These are phyloP conservation scores for Trametes meyenii DNA, from an alignment of 768 basidiomycete species.

Conservation along the genomic window DNA sequence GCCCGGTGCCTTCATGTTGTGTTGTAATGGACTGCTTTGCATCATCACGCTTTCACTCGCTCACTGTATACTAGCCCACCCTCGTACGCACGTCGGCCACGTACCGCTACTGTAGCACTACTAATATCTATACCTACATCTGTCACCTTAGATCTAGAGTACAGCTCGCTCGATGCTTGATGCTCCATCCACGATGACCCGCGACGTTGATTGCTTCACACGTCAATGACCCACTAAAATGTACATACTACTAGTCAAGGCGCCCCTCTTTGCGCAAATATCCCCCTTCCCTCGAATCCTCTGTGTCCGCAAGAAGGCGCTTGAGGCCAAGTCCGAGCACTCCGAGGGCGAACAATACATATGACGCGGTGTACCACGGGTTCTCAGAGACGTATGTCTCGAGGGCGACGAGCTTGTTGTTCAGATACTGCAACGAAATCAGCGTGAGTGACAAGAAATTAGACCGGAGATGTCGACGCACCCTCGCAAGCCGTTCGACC, in stretches of 20 bases:
- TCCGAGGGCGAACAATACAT: constrained; percentile 25
- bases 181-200: constrained; percentile 2
- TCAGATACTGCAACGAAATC: constrained; percentile 33
- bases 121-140: constrained; percentile 5
- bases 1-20: constrained; percentile 5
- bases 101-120: constrained; percentile 20
- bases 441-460: neutral
- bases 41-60: constrained; percentile 11
- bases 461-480: constrained; percentile 40
- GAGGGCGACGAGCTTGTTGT: constrained; percentile 30
- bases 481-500: constrained; percentile 67
- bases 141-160: neutral
- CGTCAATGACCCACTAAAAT: constrained; percentile 10
- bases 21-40: constrained; percentile 16
- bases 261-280: constrained; percentile 21
- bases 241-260: constrained; percentile 19
- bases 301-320: constrained; percentile 29
- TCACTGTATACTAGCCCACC: constrained; percentile 17
- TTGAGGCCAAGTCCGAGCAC: constrained; percentile 26
- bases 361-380: constrained; percentile 30
- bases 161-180: neutral
- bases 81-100: neutral
- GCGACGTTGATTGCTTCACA: neutral
- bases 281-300: constrained; percentile 21
- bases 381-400: constrained; percentile 32